A percentile compares a stretch with the other conserved stretches of the same genome.
Conservation (phyloP, 2,329 filamentous ascomycete genomes). For the Lachnellula willkommii region DNA sequence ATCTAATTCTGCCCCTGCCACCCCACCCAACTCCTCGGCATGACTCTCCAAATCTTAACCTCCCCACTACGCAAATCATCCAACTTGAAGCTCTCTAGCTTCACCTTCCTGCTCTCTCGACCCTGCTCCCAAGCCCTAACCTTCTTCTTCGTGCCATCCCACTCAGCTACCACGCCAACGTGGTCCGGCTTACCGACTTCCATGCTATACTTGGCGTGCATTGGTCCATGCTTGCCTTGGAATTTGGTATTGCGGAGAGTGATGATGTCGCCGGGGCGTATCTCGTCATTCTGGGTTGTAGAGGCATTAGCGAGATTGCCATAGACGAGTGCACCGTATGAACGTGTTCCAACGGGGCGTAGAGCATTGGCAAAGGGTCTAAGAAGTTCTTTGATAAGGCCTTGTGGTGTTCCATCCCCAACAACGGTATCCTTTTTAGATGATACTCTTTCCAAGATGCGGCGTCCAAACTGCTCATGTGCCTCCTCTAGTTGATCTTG, state of each 20-base stretch:
- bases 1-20: conserved; percentile 63
- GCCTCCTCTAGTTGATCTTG: conserved; percentile 91
- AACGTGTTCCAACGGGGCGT: conserved; percentile 76
- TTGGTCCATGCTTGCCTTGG: conserved; percentile 88
- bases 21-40: conserved; percentile 86
- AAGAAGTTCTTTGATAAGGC: conserved; percentile 74
- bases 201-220: conserved; percentile 87
- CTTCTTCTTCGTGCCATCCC: conserved; percentile 99
- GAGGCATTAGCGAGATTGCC: conserved; percentile 92
- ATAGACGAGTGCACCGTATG: conserved; percentile 90
- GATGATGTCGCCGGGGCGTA: conserved; percentile 86
- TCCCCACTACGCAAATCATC: conserved; percentile 89
- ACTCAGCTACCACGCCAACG: conserved; percentile 86
- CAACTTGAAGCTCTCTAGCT: conserved; percentile 88
- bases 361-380: conserved; percentile 68
- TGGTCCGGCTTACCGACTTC: conserved; percentile 86
- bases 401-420: conserved; percentile 75
- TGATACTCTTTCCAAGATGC: conserved; percentile 64
- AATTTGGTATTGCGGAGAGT: conserved; percentile 90
- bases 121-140: conserved; percentile 94
- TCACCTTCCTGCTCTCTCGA: conserved; percentile 86
- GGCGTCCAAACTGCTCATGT: conserved; percentile 74
- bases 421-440: conserved; percentile 74
- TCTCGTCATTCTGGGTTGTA: conserved; percentile 85
- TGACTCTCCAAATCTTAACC: conserved; percentile 95